Percentiles rank a stretch among this genome's conserved stretches.
Conservation (phyloP, 1,284 basidiomycete species). For the Sutorius eximius region DNA sequence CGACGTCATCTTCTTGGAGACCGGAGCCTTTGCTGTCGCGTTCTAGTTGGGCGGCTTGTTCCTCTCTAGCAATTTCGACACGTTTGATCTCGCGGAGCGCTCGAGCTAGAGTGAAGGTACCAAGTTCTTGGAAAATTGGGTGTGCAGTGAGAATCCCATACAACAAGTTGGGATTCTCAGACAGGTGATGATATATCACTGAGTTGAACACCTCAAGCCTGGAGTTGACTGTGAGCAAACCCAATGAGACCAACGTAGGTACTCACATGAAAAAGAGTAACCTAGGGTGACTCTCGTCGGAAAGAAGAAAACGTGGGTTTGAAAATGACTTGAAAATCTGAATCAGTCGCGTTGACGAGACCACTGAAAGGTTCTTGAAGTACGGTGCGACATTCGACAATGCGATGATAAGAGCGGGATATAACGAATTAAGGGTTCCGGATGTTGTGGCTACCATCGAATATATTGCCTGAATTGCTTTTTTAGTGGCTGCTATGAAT, state of each 20-base stretch:
- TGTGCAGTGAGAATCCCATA: slow-evolving; percentile 85
- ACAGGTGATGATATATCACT: slow-evolving; percentile 68
- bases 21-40: slow-evolving; percentile 36
- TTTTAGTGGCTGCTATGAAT: slow-evolving; percentile 8
- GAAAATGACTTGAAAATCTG: slow-evolving; percentile 91
- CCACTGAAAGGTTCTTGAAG: slow-evolving; percentile 79
- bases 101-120: slow-evolving; percentile 81
- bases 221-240: slow-evolving; percentile 8
- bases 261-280: slow-evolving; percentile 85
- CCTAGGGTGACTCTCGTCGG: slow-evolving; percentile 92
- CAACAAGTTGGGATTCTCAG: slow-evolving; percentile 84
- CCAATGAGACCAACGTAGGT: background rate
- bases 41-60: slow-evolving; percentile 48
- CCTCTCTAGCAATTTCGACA: slow-evolving; percentile 70
- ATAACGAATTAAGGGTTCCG: slow-evolving; percentile 77
- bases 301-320: slow-evolving; percentile 83
- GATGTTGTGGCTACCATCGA: slow-evolving; percentile 86
- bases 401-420: slow-evolving; percentile 88
- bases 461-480: slow-evolving; percentile 70
- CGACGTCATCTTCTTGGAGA: slow-evolving; percentile 26
- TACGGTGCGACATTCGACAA: slow-evolving; percentile 87
- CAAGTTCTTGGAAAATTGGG: slow-evolving; percentile 82
- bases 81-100: slow-evolving; percentile 85
- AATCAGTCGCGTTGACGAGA: slow-evolving; percentile 78
- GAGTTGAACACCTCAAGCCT: slow-evolving; percentile 92